A percentile compares a stretch with the other conserved stretches of the same genome.
phyloP scores from a whole-genome alignment of 2,329 filamentous ascomycete species.

The Decorospora gaudefroyi region DNA sequence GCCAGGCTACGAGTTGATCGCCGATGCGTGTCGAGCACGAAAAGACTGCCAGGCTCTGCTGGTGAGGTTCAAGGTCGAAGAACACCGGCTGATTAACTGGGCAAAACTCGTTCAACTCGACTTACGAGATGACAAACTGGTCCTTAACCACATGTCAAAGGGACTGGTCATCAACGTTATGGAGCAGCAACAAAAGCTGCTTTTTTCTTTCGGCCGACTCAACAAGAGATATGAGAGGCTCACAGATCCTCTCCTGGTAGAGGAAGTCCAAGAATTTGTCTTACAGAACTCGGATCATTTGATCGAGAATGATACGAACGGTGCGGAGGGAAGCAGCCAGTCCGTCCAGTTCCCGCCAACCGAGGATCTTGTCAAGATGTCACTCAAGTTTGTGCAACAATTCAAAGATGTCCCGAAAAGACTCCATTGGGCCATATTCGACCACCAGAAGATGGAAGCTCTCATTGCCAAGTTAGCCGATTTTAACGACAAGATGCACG shows the following conservation, averaged over 20 bases:
- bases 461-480: conserved; percentile 40
- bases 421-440: conserved; percentile 42
- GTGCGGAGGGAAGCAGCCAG: conserved; percentile 20
- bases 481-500: conserved; percentile 47
- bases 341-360: conserved; percentile 40
- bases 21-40: conserved; percentile 43
- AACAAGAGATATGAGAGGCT: conserved; percentile 41
- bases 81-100: conserved; percentile 48
- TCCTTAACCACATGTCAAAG: conserved; percentile 42
- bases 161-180: conserved; percentile 44
- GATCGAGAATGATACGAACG: conserved; percentile 17
- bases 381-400: conserved; percentile 35
- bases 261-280: conserved; percentile 26
- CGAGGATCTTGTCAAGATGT: conserved; percentile 37
- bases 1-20: conserved; percentile 46
- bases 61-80: conserved; percentile 46
- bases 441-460: conserved; percentile 39
- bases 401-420: conserved; percentile 30
- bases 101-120: conserved; percentile 41
- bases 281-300: conserved; percentile 15
- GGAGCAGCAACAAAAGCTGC: conserved; percentile 41
- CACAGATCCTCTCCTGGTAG: conserved; percentile 35
- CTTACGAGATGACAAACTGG: conserved; percentile 39
- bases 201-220: conserved; percentile 39
- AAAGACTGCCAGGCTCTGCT: conserved; percentile 41